Evolutionary conservation across 163 green algal genomes (phyloP), one percentile per base, ranked within the genome.

Genomic region (Chlamydomonas reinhardtii): DNA sequence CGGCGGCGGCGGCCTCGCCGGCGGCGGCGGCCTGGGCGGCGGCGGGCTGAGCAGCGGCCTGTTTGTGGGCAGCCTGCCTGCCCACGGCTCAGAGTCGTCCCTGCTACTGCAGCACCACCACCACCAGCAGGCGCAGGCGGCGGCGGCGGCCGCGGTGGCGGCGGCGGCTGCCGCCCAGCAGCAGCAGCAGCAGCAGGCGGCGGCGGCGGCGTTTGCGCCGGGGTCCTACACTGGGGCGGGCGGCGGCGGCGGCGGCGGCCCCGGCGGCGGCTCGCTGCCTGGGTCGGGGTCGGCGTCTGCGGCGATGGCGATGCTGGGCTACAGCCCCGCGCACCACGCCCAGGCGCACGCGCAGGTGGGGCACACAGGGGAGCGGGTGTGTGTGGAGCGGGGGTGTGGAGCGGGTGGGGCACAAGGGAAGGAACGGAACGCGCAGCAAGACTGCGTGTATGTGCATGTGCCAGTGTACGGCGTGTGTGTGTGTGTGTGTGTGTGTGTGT

Each of bases 311-410:
- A 77, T 82, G 75, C 75, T 82, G 56, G 69, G 64, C n/a, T 84
- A 82, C 72, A 83, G 73, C 37, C 73, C 84, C 15, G 84, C 86
- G 14, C 71, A 80, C 59, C 74, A 79, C 34, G 83, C 87, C 37
- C 89, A 94, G 82, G 88, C 90, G 37, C 92, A 95, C 62, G 91
- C 91, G 17, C 89, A 56, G 48, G 48, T 56, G 48, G 9, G 48
- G 9, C 48, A 12, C 48, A 48, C 48, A 9, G 6, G 48, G 1
- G 12, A 17, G 14, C 9, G 12, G 48, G 48, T 9, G 12, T 19
- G 48, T 20, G 11, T 22, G 48, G 1, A 20, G 48, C 48, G 5
- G 39, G 5, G 5, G 48, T 56, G 48, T 56, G 11, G 48, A 22
- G 48, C 11, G 6, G 11, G 43, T 16, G 11, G 11, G 11, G 43